A percentile compares a stretch with the other conserved stretches of the same genome.
These are phyloP conservation scores for Boeremia lycopersici DNA, from an alignment of 2,329 filamentous ascomycete genomes.

Conservation along the genomic window DNA sequence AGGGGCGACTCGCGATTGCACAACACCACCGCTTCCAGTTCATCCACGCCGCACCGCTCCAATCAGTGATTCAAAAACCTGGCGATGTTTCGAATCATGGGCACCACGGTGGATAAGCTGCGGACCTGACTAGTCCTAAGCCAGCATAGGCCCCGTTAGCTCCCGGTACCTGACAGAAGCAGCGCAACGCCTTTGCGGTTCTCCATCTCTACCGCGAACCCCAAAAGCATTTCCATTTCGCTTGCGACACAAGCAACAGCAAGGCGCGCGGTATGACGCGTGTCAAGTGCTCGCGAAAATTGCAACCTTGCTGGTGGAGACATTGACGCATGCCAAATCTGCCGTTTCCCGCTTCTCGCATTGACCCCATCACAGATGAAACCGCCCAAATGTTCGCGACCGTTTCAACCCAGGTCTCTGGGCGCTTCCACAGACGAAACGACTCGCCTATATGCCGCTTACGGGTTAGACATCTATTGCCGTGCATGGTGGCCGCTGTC, in stretches of 20 bases:
- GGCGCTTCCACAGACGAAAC: constrained; percentile 36
- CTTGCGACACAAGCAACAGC: background rate
- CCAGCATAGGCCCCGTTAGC: background rate
- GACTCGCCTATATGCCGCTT: constrained; percentile 28
- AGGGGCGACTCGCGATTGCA: no score
- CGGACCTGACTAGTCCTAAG: constrained; percentile 2
- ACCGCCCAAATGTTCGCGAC: constrained; percentile 31
- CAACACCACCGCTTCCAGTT: no score
- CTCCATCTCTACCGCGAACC: background rate
- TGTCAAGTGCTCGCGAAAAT: constrained; percentile 6
- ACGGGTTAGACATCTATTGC: constrained; percentile 19
- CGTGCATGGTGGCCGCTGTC: constrained; percentile 33
- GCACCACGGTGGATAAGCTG: background rate
- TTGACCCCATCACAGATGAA: constrained; percentile 40
- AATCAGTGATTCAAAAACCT: background rate
- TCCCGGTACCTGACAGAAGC: constrained; percentile 6
- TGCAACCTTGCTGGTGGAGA: background rate
- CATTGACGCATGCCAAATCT: constrained; percentile 2
- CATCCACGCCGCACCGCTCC: background rate
- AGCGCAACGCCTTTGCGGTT: constrained; percentile 8
- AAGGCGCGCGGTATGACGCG: constrained; percentile 10
- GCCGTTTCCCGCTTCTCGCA: constrained; percentile 25
- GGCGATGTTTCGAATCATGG: background rate
- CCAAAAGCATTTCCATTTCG: background rate
- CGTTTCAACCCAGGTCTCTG: constrained; percentile 43